phyloP scores from a whole-genome alignment of 345 rosid species.

The Bretschneidera sinensis region DNA sequence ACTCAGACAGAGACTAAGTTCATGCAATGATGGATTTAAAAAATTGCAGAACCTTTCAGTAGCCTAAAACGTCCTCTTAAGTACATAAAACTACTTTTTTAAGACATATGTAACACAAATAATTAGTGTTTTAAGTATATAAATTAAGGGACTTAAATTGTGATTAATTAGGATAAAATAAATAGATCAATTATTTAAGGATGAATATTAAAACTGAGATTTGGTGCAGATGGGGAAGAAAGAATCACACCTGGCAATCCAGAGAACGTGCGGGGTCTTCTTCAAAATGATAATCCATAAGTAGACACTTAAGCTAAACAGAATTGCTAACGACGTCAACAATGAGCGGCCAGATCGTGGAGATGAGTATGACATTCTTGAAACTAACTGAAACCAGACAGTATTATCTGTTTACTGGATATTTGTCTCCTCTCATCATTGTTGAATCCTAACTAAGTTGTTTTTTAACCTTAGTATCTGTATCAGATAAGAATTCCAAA shows the following conservation, averaged over 20 bases:
- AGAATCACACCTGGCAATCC: conserved; percentile 24
- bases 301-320: not conserved
- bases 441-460: not conserved
- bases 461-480: too few species aligned
- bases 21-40: conserved; percentile 8
- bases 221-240: not conserved
- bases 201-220: not conserved
- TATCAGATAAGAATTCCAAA: too few species aligned
- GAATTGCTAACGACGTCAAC: not conserved
- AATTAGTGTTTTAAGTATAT: too few species aligned
- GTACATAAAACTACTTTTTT: too few species aligned
- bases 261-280: conserved; percentile 21
- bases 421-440: conserved; percentile 11
- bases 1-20: conserved; percentile 20
- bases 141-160: too few species aligned
- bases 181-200: conserved; percentile 7
- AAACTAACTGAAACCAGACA: conserved; percentile 18
- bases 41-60: conserved; percentile 5
- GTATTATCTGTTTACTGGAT: conserved; percentile 18
- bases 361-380: conserved; percentile 17
- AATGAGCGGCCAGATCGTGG: conserved; percentile 27
- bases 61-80: conserved; percentile 15
- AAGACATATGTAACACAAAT: too few species aligned
- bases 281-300: not conserved
- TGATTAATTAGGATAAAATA: conserved; percentile 8